phyloP scores from a whole-genome alignment of 345 rosid genomes.

The Mercurialis annua region DNA sequence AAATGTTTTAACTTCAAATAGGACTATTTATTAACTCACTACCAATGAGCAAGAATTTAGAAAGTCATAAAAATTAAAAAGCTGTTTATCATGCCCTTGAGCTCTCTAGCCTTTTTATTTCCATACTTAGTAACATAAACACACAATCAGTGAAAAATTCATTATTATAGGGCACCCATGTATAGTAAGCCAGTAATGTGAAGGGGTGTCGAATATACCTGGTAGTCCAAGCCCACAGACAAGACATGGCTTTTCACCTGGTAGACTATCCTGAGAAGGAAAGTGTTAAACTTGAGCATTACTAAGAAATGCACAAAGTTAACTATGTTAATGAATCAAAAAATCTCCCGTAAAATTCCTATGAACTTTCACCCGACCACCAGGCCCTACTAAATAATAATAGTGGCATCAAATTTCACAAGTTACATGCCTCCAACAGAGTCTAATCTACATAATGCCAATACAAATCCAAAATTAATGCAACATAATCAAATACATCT shows the following conservation, averaged over 20 bases:
- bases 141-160: neutral
- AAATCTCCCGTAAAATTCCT: neutral
- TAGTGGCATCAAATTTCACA: too few relatives aligned
- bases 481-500: neutral
- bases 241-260: conserved; percentile 55
- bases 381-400: neutral
- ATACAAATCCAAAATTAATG: neutral
- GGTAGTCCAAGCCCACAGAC: conserved; percentile 65
- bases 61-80: neutral
- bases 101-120: neutral
- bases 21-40: neutral
- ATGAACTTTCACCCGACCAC: neutral
- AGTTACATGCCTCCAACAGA: too few relatives aligned
- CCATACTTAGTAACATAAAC: neutral
- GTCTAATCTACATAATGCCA: neutral
- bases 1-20: neutral
- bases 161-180: neutral
- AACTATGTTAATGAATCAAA: neutral
- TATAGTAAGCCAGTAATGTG: neutral
- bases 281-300: conserved; percentile 13
- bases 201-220: conserved; percentile 35
- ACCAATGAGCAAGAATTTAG: neutral
- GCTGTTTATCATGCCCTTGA: neutral
- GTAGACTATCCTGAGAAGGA: conserved; percentile 50
- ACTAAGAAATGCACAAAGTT: conserved; percentile 4